Base-by-base conservation (phyloP, 306 rosid species). In the Gastrolobium villosum region DNA sequence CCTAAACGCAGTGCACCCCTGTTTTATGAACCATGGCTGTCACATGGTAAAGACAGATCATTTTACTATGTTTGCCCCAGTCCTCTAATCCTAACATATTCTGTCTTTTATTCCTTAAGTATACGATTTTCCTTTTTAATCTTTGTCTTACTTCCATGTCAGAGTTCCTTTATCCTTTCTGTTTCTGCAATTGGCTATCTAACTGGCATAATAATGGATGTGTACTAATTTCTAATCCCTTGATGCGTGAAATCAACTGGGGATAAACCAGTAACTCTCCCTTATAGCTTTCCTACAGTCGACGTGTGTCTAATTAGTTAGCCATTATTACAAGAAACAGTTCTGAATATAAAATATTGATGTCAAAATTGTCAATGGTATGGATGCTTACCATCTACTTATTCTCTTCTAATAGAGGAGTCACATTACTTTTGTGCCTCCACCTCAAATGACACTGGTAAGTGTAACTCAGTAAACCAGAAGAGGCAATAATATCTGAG, bases 101-200 rank as follows among this genome's bases (percentile, higher is more conserved):
- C 56, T 43, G n/a, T 53, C 74, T 62, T 67, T 65, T 72, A 36
- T 76, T 65, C 61, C 32, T 48, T 28, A 7, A 50, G 50, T 61
- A 7, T 79, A 52, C 71, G 37, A 45, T 72, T 55, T 55, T 73
- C 7, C 28, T 9, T 52, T 63, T 62, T 63, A 7, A 60, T 59
- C 57, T 54, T 55, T 60, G 56, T 59, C 46, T 83, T 78, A 44
- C 68, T 83, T 83, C n/a, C 5, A 11, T 57, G 76, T 39, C 67
- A 37, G 6, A 65, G 11, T 44, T 59, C 61, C 80, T 59, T 74
- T 75, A 41, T 74, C 60, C 56, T 50, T 74, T 62, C 70, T 65
- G 5, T 45, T 34, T 75, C 55, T 3, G 43, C 59, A 69, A 79
- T 37, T 61, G 50, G 30, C 46, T 70, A 79, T 62, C 44, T 49